These are phyloP conservation scores for Colletotrichum sojae DNA, from an alignment of 2,329 filamentous ascomycete species.

Conservation along the genomic window DNA sequence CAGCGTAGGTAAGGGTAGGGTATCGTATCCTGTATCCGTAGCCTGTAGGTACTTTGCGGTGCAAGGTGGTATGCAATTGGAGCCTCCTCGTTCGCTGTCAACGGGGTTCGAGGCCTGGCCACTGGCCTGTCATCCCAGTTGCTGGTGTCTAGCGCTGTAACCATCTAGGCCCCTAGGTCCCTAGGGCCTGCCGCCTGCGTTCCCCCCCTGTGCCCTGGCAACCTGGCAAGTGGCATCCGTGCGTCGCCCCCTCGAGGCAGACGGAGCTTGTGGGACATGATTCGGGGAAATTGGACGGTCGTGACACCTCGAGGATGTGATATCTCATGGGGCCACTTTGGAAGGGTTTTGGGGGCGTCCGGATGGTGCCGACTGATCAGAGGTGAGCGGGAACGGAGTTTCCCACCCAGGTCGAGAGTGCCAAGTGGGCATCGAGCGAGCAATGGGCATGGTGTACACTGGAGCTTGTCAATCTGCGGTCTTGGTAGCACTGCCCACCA, in stretches of 20 bases:
- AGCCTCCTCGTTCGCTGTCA: slow-evolving; percentile 26
- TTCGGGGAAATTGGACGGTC: slow-evolving; percentile 39
- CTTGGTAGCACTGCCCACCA: slow-evolving; percentile 33
- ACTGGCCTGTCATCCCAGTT: slow-evolving; percentile 23
- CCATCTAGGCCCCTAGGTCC: not conserved
- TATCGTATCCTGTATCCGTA: no score
- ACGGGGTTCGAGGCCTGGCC: slow-evolving; percentile 23
- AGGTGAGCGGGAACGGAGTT: slow-evolving; percentile 2
- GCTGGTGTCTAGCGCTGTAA: slow-evolving; percentile 15
- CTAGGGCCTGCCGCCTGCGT: not conserved
- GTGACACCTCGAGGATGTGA: slow-evolving; percentile 27
- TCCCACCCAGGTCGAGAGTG: not conserved
- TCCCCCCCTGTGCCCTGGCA: slow-evolving; percentile 5
- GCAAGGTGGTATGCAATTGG: slow-evolving; percentile 9
- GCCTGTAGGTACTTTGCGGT: no score
- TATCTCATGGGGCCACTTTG: slow-evolving; percentile 22
- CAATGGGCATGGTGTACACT: not conserved
- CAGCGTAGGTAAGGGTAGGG: no score
- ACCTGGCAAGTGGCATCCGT: slow-evolving; percentile 34
- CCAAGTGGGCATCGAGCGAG: slow-evolving; percentile 2
- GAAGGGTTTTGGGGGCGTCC: slow-evolving; percentile 31
- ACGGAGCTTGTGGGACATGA: slow-evolving; percentile 39
- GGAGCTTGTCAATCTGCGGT: slow-evolving; percentile 30
- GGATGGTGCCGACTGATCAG: slow-evolving; percentile 38
- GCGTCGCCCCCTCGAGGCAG: slow-evolving; percentile 19